Evolutionary conservation across 2,329 filamentous ascomycete species (phyloP).

Genomic region (Aureobasidium zeae): DNA sequence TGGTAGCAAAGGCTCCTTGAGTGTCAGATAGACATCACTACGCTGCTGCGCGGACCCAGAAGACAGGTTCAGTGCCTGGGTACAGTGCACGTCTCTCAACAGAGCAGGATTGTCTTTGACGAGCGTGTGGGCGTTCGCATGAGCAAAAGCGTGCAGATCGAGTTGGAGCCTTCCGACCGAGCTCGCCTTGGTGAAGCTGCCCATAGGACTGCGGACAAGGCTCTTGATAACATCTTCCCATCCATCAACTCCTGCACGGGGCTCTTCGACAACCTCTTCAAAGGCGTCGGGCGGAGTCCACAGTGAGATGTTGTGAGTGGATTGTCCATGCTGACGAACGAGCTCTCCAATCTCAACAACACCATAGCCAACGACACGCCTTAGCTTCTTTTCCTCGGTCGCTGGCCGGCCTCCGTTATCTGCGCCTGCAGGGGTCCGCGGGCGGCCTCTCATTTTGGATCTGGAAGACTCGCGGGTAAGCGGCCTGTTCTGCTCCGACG

Average conservation of each 20-base stretch:
- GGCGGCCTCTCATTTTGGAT: constrained; percentile 14
- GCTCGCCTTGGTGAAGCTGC: constrained; percentile 47
- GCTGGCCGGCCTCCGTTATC: constrained; percentile 5
- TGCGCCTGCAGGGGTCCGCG: constrained; percentile 2
- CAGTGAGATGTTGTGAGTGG: constrained; percentile 5
- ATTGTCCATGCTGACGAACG: constrained; percentile 13
- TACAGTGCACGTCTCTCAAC: constrained; percentile 70
- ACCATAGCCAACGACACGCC: constrained; percentile 66
- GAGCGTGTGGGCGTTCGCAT: constrained; percentile 67
- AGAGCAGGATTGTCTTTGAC: constrained; percentile 82
- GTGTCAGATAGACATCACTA: constrained; percentile 89
- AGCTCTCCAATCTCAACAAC: constrained; percentile 66
- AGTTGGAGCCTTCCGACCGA: constrained; percentile 49
- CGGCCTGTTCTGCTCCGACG: constrained; percentile 1
- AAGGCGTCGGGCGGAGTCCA: constrained; percentile 16
- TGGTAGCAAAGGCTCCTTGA: constrained; percentile 69
- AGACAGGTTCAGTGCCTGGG: constrained; percentile 85
- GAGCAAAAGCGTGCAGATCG: constrained; percentile 67
- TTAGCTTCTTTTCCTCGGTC: constrained; percentile 40
- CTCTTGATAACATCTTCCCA: constrained; percentile 67
- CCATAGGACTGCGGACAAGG: constrained; percentile 63
- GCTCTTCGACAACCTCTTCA: constrained; percentile 10
- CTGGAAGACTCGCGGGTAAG: constrained; percentile 11
- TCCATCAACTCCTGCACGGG: constrained; percentile 44
- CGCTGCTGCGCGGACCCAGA: constrained; percentile 79